Base-by-base conservation (phyloP, 495 filamentous ascomycete species). In the Annulohypoxylon bovei region DNA sequence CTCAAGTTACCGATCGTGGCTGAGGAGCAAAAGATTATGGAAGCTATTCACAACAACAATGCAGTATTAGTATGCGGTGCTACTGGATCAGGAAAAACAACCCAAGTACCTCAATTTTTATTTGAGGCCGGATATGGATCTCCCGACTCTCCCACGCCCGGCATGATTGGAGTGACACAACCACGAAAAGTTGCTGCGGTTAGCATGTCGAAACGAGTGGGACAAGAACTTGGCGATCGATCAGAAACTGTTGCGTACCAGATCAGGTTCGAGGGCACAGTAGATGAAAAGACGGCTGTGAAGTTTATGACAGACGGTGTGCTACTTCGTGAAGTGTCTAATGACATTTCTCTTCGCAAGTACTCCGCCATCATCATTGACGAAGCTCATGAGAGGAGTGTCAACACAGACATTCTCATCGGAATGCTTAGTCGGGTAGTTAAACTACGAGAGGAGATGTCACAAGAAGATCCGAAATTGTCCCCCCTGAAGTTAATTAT, bases 241-340 rank as follows among this genome's bases (percentile, higher is more conserved):
- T 87, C 89, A 5, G 86, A 90, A 22, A 72, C 78, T 42, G 93
- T 98, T 16, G 91, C 93, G 5, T 97, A 98, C 77, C 94, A 97
- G 74, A 97, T 99, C 71, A 90, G 96, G 28, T 98, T 97, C 71
- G 96, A 99, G 68, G 91, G 90, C 32, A 93, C 89, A 1, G 89
- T 90, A 1, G 88, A 87, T n/a, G 85, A 88, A 40, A 90, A 94
- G 64, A 99, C 96, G 0, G 91, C 94, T 1, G 89, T 98, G 76
- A 99, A 99, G 78, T 99, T 98, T 80, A 98, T 99, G 93, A 99
- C 96, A 0, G 96, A 99, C 77, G 96, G 96, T 83, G 93, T 99
- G 23, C 83, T 99, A 61, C 85, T 99, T 12, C 89, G 95, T 53
- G 96, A 99, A 75, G 91, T 97, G 46, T 88, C 92, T 0, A 88